These are phyloP conservation scores for Yamadazyma takamatsuzukensis DNA, from an alignment of 805 yeast species.

Conservation along the genomic window DNA sequence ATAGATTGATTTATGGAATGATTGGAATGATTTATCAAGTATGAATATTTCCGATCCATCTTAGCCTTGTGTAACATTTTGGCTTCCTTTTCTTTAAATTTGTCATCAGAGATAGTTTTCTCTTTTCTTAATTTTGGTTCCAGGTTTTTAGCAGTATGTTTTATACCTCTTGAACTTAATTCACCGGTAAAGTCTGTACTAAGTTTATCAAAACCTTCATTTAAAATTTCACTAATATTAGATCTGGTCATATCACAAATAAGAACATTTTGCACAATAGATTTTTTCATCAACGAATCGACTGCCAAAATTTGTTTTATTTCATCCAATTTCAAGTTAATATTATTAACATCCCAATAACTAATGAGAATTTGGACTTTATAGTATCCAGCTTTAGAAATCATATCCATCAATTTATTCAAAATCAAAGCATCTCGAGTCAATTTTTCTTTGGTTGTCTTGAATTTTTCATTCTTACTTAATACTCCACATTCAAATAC, in stretches of 20 bases:
- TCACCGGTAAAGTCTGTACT: conserved; percentile 22
- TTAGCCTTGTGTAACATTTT: conserved; percentile 25
- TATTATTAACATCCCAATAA: conserved; percentile 36
- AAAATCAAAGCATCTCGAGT: conserved; percentile 34
- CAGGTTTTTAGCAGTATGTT: conserved; percentile 15
- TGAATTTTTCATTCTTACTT: conserved; percentile 7
- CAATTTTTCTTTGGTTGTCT: conserved; percentile 27
- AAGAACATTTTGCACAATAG: conserved; percentile 16
- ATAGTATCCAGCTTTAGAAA: conserved; percentile 33
- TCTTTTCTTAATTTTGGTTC: background rate
- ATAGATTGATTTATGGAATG: conserved; percentile 5
- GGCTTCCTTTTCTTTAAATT: conserved; percentile 20
- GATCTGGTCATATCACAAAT: conserved; percentile 33
- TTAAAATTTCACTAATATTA: conserved; percentile 24
- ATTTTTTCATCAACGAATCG: background rate
- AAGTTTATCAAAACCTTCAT: conserved; percentile 19
- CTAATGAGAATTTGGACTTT: conserved; percentile 38
- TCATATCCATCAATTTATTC: conserved; percentile 28
- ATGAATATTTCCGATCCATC: conserved; percentile 25
- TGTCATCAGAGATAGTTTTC: conserved; percentile 8
- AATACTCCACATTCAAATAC: conserved; percentile 52
- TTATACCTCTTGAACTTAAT: conserved; percentile 27
- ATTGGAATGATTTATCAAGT: conserved; percentile 27
- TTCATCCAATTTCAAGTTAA: conserved; percentile 13
- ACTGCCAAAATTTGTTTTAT: conserved; percentile 16